Evolutionary conservation across 345 rosid species (phyloP).

Genomic region (Anacardium occidentale): DNA sequence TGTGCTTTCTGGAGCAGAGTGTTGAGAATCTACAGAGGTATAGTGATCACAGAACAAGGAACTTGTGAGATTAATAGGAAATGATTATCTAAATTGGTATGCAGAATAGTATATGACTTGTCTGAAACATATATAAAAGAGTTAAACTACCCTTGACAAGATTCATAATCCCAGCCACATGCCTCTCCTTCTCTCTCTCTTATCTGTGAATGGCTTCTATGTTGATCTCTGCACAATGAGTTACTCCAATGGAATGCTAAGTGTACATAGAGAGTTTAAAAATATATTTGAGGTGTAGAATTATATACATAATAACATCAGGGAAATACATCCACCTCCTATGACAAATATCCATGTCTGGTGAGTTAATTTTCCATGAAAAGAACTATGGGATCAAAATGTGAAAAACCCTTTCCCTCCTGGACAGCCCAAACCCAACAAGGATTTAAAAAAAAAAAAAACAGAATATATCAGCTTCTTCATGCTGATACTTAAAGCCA

Average conservation of each 20-base stretch:
- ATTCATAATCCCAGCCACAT: not conserved
- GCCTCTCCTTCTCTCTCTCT: not conserved
- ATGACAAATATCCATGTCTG: not conserved
- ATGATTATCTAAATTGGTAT: not conserved
- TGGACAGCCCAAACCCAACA: not conserved
- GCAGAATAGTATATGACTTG: not conserved
- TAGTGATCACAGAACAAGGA: not conserved
- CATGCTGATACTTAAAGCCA: slow-evolving; percentile 8
- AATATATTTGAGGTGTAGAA: not conserved
- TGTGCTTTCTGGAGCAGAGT: not conserved
- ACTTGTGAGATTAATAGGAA: not conserved
- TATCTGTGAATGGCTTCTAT: not conserved
- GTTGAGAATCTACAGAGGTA: not conserved
- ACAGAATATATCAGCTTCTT: too few relatives aligned
- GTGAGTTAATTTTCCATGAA: not conserved
- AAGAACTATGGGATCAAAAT: not conserved
- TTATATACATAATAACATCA: not conserved
- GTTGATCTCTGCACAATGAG: not conserved
- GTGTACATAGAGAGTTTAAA: not conserved
- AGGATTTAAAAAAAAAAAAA: too few relatives aligned
- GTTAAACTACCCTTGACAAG: not conserved
- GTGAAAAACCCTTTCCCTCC: not conserved
- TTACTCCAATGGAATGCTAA: not conserved
- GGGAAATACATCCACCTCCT: not conserved
- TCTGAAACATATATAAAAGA: not conserved